Base-by-base conservation (phyloP, 805 yeast species). In the Henningerozyma blattae region DNA sequence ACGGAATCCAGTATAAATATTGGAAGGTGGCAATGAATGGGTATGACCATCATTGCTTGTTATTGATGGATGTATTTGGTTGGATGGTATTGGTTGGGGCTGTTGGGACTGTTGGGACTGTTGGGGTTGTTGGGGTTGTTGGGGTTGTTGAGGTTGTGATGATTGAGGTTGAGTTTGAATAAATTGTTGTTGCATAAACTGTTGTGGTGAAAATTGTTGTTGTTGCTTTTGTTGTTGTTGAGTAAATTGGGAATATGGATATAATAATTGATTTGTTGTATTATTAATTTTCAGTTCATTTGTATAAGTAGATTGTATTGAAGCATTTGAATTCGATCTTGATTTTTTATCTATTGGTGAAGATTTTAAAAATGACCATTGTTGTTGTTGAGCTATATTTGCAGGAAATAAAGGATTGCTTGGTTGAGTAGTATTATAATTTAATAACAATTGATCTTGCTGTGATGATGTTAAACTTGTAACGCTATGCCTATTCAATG, bases 241-340 rank as follows among this genome's bases (percentile, higher is more conserved):
- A 22, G 50, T 41, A 28, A 48, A 44, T 30, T 51, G 52, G 12
- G 52, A 48, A 34, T 50, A 50, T 30, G 52, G 42, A 32, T 48
- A 47, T 14, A 41, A 24, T 19, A 41, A 20, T 20, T 44, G 49
- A 10, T 34, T 34, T 28, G 36, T 6, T 12, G 27, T 24, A 24
- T 13, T 12, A n/a, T 24, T 9, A 10, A 24, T 10, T 24, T 24
- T 24, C 27, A 24, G 5, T 5, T 24, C 27, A 24, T 6, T 5
- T 10, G 36, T 37, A 30, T 29, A 32, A 18, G 30, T 24, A 8
- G 34, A 28, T 27, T 35, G 42, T 7, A 29, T 16, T 22, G 30
- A 28, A 2, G 19, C 27, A 25, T 32, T 39, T 18, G 44, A 43
- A 12, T 33, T 46, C 12, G 44, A 30, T 29, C 45, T 39, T 8